Evolutionary conservation across 805 yeast species (phyloP), one percentile per base, ranked within the genome.

Genomic region (Metschnikowia proteae): DNA sequence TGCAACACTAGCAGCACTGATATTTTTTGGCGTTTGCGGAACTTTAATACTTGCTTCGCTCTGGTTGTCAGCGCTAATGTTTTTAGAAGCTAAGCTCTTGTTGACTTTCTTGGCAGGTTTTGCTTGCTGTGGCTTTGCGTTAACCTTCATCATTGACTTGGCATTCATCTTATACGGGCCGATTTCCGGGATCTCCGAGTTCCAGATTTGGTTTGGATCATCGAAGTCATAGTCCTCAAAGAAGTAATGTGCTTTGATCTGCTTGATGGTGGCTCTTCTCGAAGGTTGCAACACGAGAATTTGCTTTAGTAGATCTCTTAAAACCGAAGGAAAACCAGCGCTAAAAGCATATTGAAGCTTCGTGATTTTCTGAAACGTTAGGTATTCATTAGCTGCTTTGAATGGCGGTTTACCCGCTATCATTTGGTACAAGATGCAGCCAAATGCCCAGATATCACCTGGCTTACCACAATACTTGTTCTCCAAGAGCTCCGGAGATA

Each of bases 331-430:
- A 83, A 51, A 83, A 55, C 71, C 82, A 72, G 66, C 83, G 78
- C 61, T 79, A 58, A 49, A 87, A 2, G 95, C 94, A 66, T 76
- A 87, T 59, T 87, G 92, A 43, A 84, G 72, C 62, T 87, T 86
- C 58, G 87, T 81, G 50, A 87, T 85, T 60, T 87, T 87, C 61
- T 87, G 95, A 62, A 87, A 87, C 0, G 92, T 87, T 49, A 84
- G 67, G 59, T 86, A 87, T 60, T 87, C 96, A 61, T 86, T 87
- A 0, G 89, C 76, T 1, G 91, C 95, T 60, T 86, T 86, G 64
- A 87, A 87, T 4, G 96, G 95, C 0, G 89, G 88, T 48, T 77
- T 79, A 3, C 85, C 85, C 0, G 83, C 83, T 52, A 80, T 77
- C 83, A 80, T 77, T 57, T 80, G 85, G 56, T 78, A 80, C 7